These are phyloP conservation scores for Penicillium lagena DNA, from an alignment of 495 filamentous ascomycete genomes.

Conservation along the genomic window DNA sequence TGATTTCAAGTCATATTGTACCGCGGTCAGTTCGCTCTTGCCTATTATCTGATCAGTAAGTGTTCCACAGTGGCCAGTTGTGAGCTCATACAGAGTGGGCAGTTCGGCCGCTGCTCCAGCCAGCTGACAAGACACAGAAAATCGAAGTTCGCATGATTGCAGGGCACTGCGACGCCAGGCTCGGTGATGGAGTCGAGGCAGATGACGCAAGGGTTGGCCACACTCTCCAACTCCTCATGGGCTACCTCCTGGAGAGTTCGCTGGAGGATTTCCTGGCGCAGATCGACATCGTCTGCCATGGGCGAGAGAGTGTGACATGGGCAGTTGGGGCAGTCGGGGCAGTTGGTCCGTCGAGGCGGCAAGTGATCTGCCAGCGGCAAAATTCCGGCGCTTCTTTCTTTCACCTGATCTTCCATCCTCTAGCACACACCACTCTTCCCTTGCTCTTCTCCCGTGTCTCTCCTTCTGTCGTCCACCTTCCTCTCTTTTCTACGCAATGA, in stretches of 20 bases:
- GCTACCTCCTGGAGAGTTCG: constrained; percentile 38
- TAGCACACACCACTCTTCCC: background rate
- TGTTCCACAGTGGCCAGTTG: background rate
- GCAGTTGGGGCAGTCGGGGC: background rate
- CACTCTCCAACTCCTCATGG: constrained; percentile 22
- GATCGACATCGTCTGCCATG: constrained; percentile 36
- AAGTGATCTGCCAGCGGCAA: background rate
- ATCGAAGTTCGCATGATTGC: constrained; percentile 75
- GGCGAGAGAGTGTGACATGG: background rate
- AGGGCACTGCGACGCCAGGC: constrained; percentile 62
- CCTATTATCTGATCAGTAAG: constrained; percentile 23
- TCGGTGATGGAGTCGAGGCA: constrained; percentile 74
- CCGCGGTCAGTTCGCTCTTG: constrained; percentile 59
- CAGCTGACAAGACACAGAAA: constrained; percentile 79
- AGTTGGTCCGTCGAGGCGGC: constrained; percentile 6
- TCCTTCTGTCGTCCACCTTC: background rate
- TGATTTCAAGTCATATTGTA: constrained; percentile 57
- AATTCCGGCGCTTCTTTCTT: background rate
- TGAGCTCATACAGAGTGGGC: constrained; percentile 60
- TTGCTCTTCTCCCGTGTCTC: background rate
- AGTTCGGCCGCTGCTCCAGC: constrained; percentile 65
- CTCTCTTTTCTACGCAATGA: constrained; percentile 1
- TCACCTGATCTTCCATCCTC: background rate
- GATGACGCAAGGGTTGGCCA: constrained; percentile 42
- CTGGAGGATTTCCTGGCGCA: constrained; percentile 37